Evolutionary conservation across 371 early-diverging fungal species (phyloP).

Genomic region (Thermomucor indicae-seudaticae): DNA sequence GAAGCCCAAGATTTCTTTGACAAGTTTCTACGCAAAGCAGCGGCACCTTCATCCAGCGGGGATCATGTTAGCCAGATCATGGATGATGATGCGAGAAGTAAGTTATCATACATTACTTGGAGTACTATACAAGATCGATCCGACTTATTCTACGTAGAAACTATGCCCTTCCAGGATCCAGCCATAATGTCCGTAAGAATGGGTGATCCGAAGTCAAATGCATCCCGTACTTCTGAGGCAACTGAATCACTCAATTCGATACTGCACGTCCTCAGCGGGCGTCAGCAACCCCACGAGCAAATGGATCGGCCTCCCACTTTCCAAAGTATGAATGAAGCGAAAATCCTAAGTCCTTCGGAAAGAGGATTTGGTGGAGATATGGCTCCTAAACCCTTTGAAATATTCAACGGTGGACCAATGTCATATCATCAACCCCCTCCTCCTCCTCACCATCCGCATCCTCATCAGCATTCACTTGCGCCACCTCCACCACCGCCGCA

Average conservation of each 20-base stretch:
- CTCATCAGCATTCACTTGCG: slow-evolving; percentile 11
- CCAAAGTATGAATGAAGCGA: no score
- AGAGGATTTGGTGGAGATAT: no score
- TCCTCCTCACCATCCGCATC: slow-evolving; percentile 5
- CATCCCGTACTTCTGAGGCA: no score
- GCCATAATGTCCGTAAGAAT: slow-evolving; percentile 66
- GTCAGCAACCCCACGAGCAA: slow-evolving; percentile 13
- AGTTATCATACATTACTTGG: background rate
- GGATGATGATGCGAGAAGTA: slow-evolving; percentile 8
- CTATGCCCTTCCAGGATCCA: slow-evolving; percentile 60
- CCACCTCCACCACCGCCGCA: slow-evolving; percentile 18
- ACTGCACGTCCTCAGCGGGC: slow-evolving; percentile 35
- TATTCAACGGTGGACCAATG: slow-evolving; percentile 6
- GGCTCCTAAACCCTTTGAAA: slow-evolving; percentile 2
- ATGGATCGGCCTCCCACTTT: slow-evolving; percentile 17
- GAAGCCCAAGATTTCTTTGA: slow-evolving; percentile 67
- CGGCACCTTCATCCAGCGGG: slow-evolving; percentile 29
- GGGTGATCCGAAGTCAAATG: slow-evolving; percentile 17
- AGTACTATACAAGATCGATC: background rate
- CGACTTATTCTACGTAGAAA: background rate
- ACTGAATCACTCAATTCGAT: slow-evolving; percentile 26
- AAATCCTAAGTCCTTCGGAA: no score
- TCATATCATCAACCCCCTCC: slow-evolving; percentile 11
- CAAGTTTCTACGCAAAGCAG: slow-evolving; percentile 67
- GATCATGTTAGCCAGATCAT: background rate